These are phyloP conservation scores for Scedosporium minutisporum DNA, from an alignment of 2,329 filamentous ascomycete species.

Conservation along the genomic window DNA sequence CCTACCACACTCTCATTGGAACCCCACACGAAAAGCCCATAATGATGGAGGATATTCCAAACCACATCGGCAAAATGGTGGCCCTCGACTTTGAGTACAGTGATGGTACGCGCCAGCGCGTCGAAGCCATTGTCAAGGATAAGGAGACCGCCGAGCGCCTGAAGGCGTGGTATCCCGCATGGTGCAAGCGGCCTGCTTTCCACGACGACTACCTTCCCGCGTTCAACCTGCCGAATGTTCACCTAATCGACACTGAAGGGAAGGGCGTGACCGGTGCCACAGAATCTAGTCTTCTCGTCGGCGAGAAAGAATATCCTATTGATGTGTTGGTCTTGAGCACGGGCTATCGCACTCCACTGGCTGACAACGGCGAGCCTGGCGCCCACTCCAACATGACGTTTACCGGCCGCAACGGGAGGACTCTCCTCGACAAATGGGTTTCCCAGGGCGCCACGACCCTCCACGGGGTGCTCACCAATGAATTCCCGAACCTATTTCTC, in stretches of 20 bases:
- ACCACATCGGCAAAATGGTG: constrained; percentile 12
- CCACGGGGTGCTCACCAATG: constrained; percentile 37
- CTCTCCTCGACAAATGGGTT: constrained; percentile 35
- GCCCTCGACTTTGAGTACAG: constrained; percentile 29
- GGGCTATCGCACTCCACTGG: constrained; percentile 23
- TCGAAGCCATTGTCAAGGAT: constrained; percentile 40
- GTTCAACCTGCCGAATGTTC: constrained; percentile 50
- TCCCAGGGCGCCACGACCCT: constrained; percentile 34
- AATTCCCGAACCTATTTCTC: constrained; percentile 48
- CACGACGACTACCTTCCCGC: constrained; percentile 47
- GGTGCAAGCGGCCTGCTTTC: constrained; percentile 56
- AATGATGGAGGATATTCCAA: constrained; percentile 13
- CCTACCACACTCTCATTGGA: constrained; percentile 28
- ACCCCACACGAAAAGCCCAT: constrained; percentile 12
- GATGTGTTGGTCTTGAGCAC: constrained; percentile 24
- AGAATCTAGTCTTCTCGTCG: constrained; percentile 33
- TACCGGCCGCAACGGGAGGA: constrained; percentile 30
- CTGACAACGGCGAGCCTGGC: constrained; percentile 20
- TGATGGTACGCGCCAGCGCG: constrained; percentile 33
- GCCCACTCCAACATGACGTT: constrained; percentile 16
- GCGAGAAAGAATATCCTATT: constrained; percentile 30
- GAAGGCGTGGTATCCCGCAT: constrained; percentile 49
- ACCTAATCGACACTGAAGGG: constrained; percentile 51
- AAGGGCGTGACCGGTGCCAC: constrained; percentile 39
- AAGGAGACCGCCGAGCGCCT: constrained; percentile 37